Conservation (phyloP, 495 filamentous ascomycete species). For the Podospora tetraspora region DNA sequence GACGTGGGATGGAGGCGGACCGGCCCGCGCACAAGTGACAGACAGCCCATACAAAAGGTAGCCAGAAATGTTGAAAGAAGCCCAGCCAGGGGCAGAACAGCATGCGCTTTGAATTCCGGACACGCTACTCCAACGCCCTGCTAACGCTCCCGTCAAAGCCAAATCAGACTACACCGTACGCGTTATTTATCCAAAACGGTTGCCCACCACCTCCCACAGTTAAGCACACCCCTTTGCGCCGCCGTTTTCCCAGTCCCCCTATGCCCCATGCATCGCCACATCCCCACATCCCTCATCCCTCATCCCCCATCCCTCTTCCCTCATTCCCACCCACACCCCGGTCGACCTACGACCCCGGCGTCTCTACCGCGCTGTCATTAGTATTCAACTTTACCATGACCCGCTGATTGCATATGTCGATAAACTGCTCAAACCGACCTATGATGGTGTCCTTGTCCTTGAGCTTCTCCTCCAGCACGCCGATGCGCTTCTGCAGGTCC, state of each 20-base stretch:
- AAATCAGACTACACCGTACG: neutral
- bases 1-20: no score
- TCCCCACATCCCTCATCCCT: neutral
- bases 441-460: conserved; percentile 51
- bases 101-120: neutral
- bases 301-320: neutral
- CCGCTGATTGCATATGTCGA: conserved; percentile 54
- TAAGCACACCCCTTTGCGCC: neutral
- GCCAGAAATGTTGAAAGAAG: no score
- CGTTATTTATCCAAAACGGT: neutral
- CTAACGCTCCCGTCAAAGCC: neutral
- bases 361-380: neutral
- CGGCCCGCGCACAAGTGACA: no score
- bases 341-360: neutral
- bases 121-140: neutral
- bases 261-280: no score
- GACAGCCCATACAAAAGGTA: no score
- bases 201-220: no score
- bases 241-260: no score
- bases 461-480: conserved; percentile 43
- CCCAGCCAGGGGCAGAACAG: no score
- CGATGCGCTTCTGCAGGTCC: conserved; percentile 48
- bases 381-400: conserved; percentile 45
- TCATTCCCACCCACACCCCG: no score
- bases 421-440: conserved; percentile 54